Evolutionary conservation across 495 filamentous ascomycete species (phyloP), one percentile per base, ranked within the genome.

Genomic region (Aspergillus mulundensis): DNA sequence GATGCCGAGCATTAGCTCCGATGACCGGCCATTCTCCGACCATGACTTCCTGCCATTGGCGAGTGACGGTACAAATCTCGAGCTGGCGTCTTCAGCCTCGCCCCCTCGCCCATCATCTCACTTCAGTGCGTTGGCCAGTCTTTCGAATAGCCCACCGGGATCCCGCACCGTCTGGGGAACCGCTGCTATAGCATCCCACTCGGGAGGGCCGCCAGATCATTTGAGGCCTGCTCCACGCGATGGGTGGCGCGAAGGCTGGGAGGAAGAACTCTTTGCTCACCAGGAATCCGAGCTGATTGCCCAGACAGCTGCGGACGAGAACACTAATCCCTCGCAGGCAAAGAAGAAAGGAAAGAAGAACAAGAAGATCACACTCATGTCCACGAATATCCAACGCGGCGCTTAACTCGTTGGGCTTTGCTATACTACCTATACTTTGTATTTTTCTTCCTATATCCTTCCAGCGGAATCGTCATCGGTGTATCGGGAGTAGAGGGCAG

Each of bases 351-450:
- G 89, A 72, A 95, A 93, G 77, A 96, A 95, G 74, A 84, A 82
- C 50, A 91, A 95, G 75, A 94, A 95, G 77, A 96, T 96, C 49
- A 96, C 90, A 10, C 67, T 96, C 53, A 96, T 96, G 91, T 91
- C 89, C 55, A 96, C 91, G 32, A 89, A 82, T 66, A 85, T 79
- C 39, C 78, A 86, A 57, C 77, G 87, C 66, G 87, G 82, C 8
- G 87, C 87, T 50, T 75, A 32, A 61, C 6, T 19, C 7, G 16
- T 47, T 5, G 38, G 14, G 3, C 28, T 34, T 24, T 39, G 25
- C 34, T 8, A 40, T 7, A 39, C 23, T 38, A 55, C 30, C 48
- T 6, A 18, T 50, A 25, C 1, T 52, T 20, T 48, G 21, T 54
- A 34, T 52, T 24, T 32, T 20, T 20, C 38, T 44, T 40, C n/a